phyloP scores from a whole-genome alignment of 805 yeast genomes.

The Kodamaea sagamina region DNA sequence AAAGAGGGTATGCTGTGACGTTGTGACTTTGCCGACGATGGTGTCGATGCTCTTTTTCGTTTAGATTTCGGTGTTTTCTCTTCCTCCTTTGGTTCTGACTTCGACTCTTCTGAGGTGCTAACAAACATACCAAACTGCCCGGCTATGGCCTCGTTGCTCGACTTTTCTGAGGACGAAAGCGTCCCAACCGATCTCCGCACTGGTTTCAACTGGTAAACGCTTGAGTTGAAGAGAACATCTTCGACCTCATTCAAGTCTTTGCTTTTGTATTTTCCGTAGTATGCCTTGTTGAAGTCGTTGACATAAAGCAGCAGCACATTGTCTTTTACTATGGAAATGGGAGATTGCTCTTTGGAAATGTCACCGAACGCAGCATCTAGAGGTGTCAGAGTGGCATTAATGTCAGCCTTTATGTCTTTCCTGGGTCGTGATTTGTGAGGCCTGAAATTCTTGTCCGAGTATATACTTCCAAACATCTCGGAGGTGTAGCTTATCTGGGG shows the following conservation, averaged over 20 bases:
- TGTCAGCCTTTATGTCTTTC: background rate
- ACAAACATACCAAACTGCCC: slow-evolving; percentile 2
- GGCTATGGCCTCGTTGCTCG: slow-evolving; percentile 3
- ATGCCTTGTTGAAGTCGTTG: slow-evolving; percentile 26
- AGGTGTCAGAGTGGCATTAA: background rate
- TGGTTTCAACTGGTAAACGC: slow-evolving; percentile 32
- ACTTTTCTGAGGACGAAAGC: slow-evolving; percentile 25
- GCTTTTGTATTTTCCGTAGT: slow-evolving; percentile 17
- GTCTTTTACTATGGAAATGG: background rate
- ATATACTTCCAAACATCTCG: slow-evolving; percentile 28
- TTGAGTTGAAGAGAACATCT: slow-evolving; percentile 17
- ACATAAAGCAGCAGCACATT: slow-evolving; percentile 15
- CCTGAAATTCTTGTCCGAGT: slow-evolving; percentile 5
- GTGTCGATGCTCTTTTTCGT: slow-evolving; percentile 3
- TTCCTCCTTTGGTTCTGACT: background rate
- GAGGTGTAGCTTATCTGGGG: slow-evolving; percentile 39
- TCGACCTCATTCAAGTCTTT: slow-evolving; percentile 13
- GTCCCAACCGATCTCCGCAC: slow-evolving; percentile 35
- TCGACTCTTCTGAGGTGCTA: background rate
- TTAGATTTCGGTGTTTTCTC: slow-evolving; percentile 1
- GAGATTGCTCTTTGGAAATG: background rate
- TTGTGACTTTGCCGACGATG: slow-evolving; percentile 9
- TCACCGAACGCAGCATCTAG: background rate
- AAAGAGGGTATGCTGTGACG: slow-evolving; percentile 13
- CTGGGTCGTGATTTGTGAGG: background rate